phyloP scores from a whole-genome alignment of 2,329 filamentous ascomycete genomes.

The Plectosphaerella sp. region DNA sequence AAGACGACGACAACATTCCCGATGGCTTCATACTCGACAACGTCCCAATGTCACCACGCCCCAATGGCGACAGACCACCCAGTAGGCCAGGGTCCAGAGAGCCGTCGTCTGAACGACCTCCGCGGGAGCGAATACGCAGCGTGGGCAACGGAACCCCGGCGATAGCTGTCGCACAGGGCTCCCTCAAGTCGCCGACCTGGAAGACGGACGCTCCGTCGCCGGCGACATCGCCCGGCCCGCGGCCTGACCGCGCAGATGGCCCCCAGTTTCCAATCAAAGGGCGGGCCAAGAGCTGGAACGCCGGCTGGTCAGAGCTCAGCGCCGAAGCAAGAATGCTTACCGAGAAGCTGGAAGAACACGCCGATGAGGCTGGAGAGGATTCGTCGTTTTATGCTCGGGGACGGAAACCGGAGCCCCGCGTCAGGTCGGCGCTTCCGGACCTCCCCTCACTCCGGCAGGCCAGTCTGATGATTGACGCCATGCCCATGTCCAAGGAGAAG shows the following conservation, averaged over 20 bases:
- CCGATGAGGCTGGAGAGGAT: slow-evolving; percentile 48
- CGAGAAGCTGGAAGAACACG: slow-evolving; percentile 75
- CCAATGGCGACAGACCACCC: slow-evolving; percentile 48
- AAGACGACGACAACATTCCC: slow-evolving; percentile 66
- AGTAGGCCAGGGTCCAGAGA: slow-evolving; percentile 50
- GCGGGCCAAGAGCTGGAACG: slow-evolving; percentile 71
- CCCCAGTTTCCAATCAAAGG: slow-evolving; percentile 39
- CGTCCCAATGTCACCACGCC: slow-evolving; percentile 74
- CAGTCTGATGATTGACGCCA: slow-evolving; percentile 79
- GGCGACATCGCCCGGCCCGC: slow-evolving; percentile 4
- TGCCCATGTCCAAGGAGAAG: slow-evolving; percentile 82
- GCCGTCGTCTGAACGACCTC: slow-evolving; percentile 46
- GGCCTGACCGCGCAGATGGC: slow-evolving; percentile 12
- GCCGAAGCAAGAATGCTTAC: slow-evolving; percentile 71
- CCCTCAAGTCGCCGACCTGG: slow-evolving; percentile 53
- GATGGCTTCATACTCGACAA: slow-evolving; percentile 78
- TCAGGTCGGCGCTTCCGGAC: slow-evolving; percentile 65
- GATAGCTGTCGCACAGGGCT: slow-evolving; percentile 54
- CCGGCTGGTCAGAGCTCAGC: slow-evolving; percentile 63
- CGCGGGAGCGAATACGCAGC: slow-evolving; percentile 48
- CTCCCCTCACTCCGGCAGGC: slow-evolving; percentile 66
- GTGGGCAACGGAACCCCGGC: slow-evolving; percentile 62
- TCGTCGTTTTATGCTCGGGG: slow-evolving; percentile 15
- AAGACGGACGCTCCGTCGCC: slow-evolving; percentile 37
- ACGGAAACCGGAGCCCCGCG: slow-evolving; percentile 40